Evolutionary conservation across 2,329 filamentous ascomycete species (phyloP), one percentile per base, ranked within the genome.

Genomic region (Curvularia sp.): DNA sequence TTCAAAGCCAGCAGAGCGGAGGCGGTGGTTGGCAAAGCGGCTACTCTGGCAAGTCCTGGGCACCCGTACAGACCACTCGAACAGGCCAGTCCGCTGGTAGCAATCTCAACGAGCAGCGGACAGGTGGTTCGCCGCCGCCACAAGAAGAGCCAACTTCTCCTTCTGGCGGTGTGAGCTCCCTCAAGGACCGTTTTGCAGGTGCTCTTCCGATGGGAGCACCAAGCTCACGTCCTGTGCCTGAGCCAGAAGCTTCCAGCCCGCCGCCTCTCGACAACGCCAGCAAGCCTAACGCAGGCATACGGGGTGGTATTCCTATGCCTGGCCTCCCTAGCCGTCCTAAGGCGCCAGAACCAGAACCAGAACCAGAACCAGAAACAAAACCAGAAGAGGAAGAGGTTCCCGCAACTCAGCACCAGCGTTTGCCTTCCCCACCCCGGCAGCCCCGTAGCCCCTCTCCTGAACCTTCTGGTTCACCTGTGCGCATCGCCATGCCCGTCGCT

Each of bases 21-120:
- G 83, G 83, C 32, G 80, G 80, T 56, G 88, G 92, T 59, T 97
- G 93, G 93, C 93, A 94, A 83, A 97, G 93, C 77, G 90, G 92
- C 18, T 97, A 97, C 75, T 82, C 83, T 48, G 94, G 94, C 61
- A 98, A 97, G 82, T 89, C 87, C 32, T 98, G 94, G 94, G 92
- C 87, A 25, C 81, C 93, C 3, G 92, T 97, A 28, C 87, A 93
- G 70, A 92, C 89, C 10, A 86, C 85, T 9, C 83, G 86, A 55
- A 93, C 88, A 53, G 89, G 89, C 18, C 88, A 88, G 55, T 87
- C 87, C 57, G 81, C 78, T 9, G 71, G 73, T 27, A 83, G 82
- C 69, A 82, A 81, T 65, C 72, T 81, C 41, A 80, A 80, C 42
- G 82, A 86, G 59, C 87, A 94, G 71, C 83, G 84, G 61, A 90